Base-by-base conservation (phyloP, 1,284 basidiomycete genomes). In the Sporisorium iseilematis-ciliati region DNA sequence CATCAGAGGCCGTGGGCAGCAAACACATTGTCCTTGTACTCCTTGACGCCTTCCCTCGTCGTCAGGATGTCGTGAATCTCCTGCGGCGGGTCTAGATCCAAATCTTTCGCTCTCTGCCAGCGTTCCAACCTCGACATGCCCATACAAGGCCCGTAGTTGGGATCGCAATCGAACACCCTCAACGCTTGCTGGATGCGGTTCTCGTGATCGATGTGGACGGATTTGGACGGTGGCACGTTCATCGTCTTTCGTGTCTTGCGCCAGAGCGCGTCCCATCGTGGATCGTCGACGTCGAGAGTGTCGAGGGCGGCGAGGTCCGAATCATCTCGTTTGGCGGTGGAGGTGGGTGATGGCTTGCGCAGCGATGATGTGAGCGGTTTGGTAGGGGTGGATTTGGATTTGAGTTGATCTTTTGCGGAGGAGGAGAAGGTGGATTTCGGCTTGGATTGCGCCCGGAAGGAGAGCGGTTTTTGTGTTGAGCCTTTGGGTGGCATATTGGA, bases 51-150 rank as follows among this genome's bases (percentile, higher is more conserved):
- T 38, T 84, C 56, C 59, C 72, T 76, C 18, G 83, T 84, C 11
- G 58, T 65, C 48, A 84, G 61, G 42, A 84, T 84, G 6, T 80
- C 75, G n/a, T 72, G 58, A 14, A 93, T 93, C 88, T 94, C 93
- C 18, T 86, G 83, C 1, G 95, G 95, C 18, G 95, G 95, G 57
- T 92, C 88, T 23, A 97, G 87, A 7, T 93, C 94, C 48, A 95
- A 88, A 18, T 89, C 88, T 49, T 91, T 84, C 0, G 95, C 95
- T 42, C 95, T 88, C 79, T 96, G 89, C 93, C 94, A 98, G 35
- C 95, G 89, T 72, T 95, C 90, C 25, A 97, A 87, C 46, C 95
- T 90, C 14, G 91, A 89, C 50, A 95, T 88, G 1, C 94, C 94
- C 46, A 93, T 88, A 76, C 91, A 94, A 2, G 94, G 94, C 0